These are phyloP conservation scores for Lasiodiplodia gonubiensis DNA, from an alignment of 2,329 filamentous ascomycete genomes.

Conservation along the genomic window DNA sequence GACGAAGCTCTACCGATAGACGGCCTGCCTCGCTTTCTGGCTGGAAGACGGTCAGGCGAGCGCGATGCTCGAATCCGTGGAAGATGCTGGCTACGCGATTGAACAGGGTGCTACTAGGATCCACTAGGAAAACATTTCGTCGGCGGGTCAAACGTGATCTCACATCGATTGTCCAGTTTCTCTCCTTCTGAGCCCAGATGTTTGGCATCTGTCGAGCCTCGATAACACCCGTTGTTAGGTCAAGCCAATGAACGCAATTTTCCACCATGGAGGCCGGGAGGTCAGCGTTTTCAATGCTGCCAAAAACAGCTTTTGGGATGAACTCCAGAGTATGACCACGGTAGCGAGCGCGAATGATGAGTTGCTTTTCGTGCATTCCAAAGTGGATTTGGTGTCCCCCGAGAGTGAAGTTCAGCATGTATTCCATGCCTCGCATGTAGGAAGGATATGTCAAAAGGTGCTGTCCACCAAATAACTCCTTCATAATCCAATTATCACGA, in stretches of 20 bases:
- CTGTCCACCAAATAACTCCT: slow-evolving; percentile 61
- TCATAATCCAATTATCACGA: slow-evolving; percentile 50
- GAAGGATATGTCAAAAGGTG: slow-evolving; percentile 62
- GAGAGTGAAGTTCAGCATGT: slow-evolving; percentile 49
- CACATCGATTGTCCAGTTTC: slow-evolving; percentile 52
- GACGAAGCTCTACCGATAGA: slow-evolving; percentile 58
- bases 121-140: slow-evolving; percentile 49
- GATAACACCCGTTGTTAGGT: slow-evolving; percentile 53
- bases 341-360: slow-evolving; percentile 54
- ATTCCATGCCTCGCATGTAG: slow-evolving; percentile 58
- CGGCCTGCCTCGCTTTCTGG: slow-evolving; percentile 32
- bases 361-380: slow-evolving; percentile 50
- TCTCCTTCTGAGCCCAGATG: slow-evolving; percentile 47
- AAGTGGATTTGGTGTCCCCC: slow-evolving; percentile 59
- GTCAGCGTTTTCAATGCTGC: slow-evolving; percentile 43
- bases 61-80: slow-evolving; percentile 54
- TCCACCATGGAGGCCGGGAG: slow-evolving; percentile 59
- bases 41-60: slow-evolving; percentile 56
- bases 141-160: slow-evolving; percentile 37
- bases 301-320: slow-evolving; percentile 42
- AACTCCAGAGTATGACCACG: slow-evolving; percentile 41
- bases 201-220: slow-evolving; percentile 58
- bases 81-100: slow-evolving; percentile 54
- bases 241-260: slow-evolving; percentile 65
- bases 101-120: slow-evolving; percentile 55